These are phyloP conservation scores for Ophiostoma quercus DNA, from an alignment of 2,329 filamentous ascomycete genomes.

Conservation along the genomic window DNA sequence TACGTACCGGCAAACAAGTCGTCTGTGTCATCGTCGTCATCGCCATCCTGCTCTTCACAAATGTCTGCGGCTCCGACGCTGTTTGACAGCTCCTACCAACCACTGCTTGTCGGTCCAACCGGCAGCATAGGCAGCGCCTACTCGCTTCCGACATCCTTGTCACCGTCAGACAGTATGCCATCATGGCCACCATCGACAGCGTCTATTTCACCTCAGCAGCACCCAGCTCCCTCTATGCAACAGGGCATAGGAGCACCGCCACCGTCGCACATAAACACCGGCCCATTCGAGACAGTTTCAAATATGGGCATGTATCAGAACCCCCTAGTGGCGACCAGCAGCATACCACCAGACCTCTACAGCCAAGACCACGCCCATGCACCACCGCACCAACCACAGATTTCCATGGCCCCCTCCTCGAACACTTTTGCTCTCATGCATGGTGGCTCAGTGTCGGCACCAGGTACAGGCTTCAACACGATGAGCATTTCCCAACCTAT, in stretches of 20 bases:
- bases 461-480: background rate
- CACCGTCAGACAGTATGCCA: background rate
- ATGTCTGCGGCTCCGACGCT: background rate
- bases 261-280: background rate
- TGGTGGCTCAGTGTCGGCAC: background rate
- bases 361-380: background rate
- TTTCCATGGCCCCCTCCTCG: background rate
- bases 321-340: background rate
- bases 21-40: background rate
- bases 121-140: background rate
- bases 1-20: background rate
- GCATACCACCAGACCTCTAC: background rate
- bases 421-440: background rate
- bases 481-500: background rate
- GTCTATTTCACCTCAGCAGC: constrained; percentile 8
- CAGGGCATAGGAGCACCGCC: background rate
- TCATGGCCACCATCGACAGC: background rate
- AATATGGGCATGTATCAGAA: constrained; percentile 9
- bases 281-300: constrained; percentile 12
- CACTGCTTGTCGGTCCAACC: background rate
- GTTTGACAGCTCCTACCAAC: background rate
- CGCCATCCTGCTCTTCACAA: background rate
- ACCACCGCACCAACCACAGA: background rate
- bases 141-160: background rate
- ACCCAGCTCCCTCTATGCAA: background rate